Percentiles rank a stretch among this genome's conserved stretches.
phyloP scores from a whole-genome alignment of 2,329 filamentous ascomycete species.

The Colletotrichum horii region DNA sequence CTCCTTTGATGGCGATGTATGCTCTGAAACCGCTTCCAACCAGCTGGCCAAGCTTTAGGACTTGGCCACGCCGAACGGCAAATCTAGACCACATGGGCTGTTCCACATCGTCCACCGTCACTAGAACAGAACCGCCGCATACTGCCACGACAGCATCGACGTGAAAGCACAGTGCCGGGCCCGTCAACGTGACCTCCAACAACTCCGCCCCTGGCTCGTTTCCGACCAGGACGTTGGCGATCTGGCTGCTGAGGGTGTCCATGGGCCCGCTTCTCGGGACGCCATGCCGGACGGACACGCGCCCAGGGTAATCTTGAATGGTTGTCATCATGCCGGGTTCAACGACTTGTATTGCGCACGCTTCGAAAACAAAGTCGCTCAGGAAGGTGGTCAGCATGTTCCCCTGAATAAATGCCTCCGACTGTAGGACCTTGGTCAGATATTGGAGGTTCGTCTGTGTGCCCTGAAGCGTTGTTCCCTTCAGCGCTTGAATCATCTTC shows the following conservation, averaged over 20 bases:
- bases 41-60: constrained; percentile 45
- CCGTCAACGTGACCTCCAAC: constrained; percentile 45
- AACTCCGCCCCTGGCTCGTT: constrained; percentile 57
- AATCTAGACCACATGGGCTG: not conserved
- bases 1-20: constrained; percentile 59
- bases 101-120: not conserved
- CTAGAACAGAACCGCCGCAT: not conserved
- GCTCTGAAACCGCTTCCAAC: constrained; percentile 57
- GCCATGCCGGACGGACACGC: constrained; percentile 61
- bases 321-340: constrained; percentile 25
- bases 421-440: not conserved
- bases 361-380: not conserved
- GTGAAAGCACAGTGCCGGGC: not conserved
- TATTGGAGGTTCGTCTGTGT: not conserved
- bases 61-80: not conserved
- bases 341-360: not conserved
- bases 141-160: not conserved
- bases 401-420: not conserved
- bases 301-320: constrained; percentile 63
- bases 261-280: constrained; percentile 66
- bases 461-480: not conserved
- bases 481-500: constrained; percentile 27
- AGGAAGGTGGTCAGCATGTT: not conserved
- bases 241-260: constrained; percentile 62
- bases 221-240: constrained; percentile 65